phyloP scores from a whole-genome alignment of 2,329 filamentous ascomycete species.

The Rhexocercosporidium sp. region DNA sequence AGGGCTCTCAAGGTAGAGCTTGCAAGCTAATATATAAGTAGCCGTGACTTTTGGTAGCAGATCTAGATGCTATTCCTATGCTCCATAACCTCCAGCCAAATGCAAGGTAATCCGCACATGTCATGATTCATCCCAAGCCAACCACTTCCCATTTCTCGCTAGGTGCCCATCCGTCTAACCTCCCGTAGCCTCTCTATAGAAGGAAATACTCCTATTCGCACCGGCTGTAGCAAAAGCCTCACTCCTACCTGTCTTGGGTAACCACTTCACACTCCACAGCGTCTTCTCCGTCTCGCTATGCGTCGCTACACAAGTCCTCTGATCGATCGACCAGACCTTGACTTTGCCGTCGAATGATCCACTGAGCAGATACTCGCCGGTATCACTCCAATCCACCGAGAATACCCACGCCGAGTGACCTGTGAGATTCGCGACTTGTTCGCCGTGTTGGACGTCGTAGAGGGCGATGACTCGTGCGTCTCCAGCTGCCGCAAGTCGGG shows the following conservation, averaged over 20 bases:
- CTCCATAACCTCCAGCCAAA: neutral
- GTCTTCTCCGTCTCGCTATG: constrained; percentile 88
- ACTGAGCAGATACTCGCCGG: constrained; percentile 88
- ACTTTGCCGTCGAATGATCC: constrained; percentile 91
- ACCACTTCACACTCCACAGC: constrained; percentile 84
- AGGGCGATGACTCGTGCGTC: constrained; percentile 88
- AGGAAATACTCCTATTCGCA: constrained; percentile 75
- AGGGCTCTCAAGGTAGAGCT: neutral
- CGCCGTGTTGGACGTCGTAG: constrained; percentile 90
- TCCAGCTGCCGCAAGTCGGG: constrained; percentile 85
- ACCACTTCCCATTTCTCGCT: neutral
- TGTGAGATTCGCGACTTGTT: constrained; percentile 85
- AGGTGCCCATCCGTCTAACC: constrained; percentile 29
- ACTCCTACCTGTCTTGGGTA: constrained; percentile 69
- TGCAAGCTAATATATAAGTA: neutral
- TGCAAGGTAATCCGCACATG: neutral
- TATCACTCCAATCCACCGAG: constrained; percentile 89
- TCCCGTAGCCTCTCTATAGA: constrained; percentile 85
- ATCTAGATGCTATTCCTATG: neutral
- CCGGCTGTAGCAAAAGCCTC: constrained; percentile 82
- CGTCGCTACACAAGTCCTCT: constrained; percentile 84
- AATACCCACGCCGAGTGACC: constrained; percentile 89
- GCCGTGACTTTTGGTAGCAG: neutral
- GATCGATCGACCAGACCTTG: constrained; percentile 94
- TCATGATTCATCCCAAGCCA: neutral